A percentile compares a stretch with the other conserved stretches of the same genome.
These are phyloP conservation scores for Tylopilus orsonianus DNA, from an alignment of 1,284 basidiomycete species.

Conservation along the genomic window DNA sequence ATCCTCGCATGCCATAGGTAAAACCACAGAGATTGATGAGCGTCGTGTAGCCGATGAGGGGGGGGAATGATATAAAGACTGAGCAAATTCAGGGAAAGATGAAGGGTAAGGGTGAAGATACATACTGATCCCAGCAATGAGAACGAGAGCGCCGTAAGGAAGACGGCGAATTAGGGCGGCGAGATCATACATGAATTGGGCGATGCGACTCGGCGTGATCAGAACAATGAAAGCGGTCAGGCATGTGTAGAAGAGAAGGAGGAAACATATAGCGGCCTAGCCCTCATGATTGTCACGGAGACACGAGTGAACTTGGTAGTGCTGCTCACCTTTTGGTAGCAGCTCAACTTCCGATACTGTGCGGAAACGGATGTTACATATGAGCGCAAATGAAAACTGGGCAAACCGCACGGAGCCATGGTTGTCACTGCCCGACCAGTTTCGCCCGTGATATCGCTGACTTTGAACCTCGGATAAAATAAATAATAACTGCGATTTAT, in stretches of 20 bases:
- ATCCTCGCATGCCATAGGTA: slow-evolving; percentile 77
- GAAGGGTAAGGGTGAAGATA: slow-evolving; percentile 10
- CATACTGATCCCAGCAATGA: slow-evolving; percentile 54
- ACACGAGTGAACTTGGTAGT: not conserved
- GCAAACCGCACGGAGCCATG: slow-evolving; percentile 7
- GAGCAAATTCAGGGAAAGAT: slow-evolving; percentile 12
- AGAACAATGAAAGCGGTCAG: slow-evolving; percentile 42
- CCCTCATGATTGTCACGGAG: slow-evolving; percentile 8
- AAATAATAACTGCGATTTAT: too few species aligned
- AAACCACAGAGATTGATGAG: slow-evolving; percentile 70
- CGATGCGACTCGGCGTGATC: slow-evolving; percentile 62
- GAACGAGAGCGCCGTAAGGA: slow-evolving; percentile 61
- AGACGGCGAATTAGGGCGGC: slow-evolving; percentile 61
- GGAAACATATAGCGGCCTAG: slow-evolving; percentile 32
- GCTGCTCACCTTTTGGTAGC: slow-evolving; percentile 25
- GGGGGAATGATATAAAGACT: slow-evolving; percentile 77
- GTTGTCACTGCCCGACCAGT: too few species aligned
- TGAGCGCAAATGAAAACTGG: slow-evolving; percentile 3
- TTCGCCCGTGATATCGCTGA: too few species aligned
- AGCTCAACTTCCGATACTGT: slow-evolving; percentile 24
- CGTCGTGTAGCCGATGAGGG: slow-evolving; percentile 74
- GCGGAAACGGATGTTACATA: slow-evolving; percentile 10
- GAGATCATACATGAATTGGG: slow-evolving; percentile 68
- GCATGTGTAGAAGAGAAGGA: slow-evolving; percentile 26
- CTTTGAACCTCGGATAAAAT: slow-evolving; percentile 2